Evolutionary conservation across 169 alveolate species (phyloP), one percentile per base, ranked within the genome.

Genomic region (Cryptosporidium xiaoi): DNA sequence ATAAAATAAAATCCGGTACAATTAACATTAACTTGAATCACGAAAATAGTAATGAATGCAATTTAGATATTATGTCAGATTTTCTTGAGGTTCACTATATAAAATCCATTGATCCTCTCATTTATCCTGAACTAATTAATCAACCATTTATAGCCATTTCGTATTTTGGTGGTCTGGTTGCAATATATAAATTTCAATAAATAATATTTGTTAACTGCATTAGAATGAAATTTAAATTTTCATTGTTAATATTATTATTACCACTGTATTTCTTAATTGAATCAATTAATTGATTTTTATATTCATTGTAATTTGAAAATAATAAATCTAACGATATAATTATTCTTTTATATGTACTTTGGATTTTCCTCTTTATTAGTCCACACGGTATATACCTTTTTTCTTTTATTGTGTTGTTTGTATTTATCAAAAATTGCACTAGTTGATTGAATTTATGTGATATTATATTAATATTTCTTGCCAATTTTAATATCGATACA

Each of bases 111-210:
- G 87, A 77, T 44, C 77, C 77, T 1, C 46, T 77, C 56, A 15
- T 55, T 29, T 77, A 77, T 77, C 87, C 87, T n/a, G 34, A 44
- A 62, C 24, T 77, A 27, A 62, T 62, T 3, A 24, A 44, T 66
- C 87, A 77, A 33, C 77, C 87, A 2, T 77, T 55, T 46, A 55
- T 60, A 13, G 87, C 87, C 29, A 77, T 77, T 10, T 53, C 87
- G 18, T 77, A 77, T 62, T 77, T 77, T 29, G 87, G 87, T 56
- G 87, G 87, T 33, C 10, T 77, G 6, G 51, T 77, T 16, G 87
- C 71, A 15, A 77, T 77, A 20, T 71, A 77, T 46, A 56, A 60
- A 29, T 62, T 77, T 20, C 5, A 46, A n/a, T 69, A 55, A 53
- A 16, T 4, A 12, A 5, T 34, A 8, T 8, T 40, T 55, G 12